A percentile compares a stretch with the other conserved stretches of the same genome.
phyloP scores from a whole-genome alignment of 306 rosid species.

The Gynostemma pentaphyllum region DNA sequence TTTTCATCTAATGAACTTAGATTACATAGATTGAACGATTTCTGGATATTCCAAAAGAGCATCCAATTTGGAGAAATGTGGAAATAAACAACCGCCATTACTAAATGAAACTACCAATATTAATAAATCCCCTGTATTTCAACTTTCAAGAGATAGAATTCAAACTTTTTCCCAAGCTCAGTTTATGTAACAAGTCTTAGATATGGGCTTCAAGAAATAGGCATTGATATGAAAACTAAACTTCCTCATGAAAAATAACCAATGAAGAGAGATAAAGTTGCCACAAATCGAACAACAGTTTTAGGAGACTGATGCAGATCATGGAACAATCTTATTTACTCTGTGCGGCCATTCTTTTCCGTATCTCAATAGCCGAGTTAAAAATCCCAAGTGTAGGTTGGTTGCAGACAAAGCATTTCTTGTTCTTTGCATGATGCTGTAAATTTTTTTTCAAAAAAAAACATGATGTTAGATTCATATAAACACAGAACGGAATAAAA shows the following conservation, averaged over 20 bases:
- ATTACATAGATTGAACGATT: neutral
- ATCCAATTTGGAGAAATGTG: neutral
- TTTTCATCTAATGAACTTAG: no score
- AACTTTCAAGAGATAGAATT: neutral
- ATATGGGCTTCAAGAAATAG: neutral
- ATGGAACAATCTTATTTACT: constrained; percentile 19
- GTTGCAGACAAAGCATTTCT: constrained; percentile 79
- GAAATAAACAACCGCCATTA: neutral
- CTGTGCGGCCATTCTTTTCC: constrained; percentile 43
- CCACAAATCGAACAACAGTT: neutral
- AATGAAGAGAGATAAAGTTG: neutral
- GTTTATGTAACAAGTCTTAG: neutral
- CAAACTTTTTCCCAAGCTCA: neutral
- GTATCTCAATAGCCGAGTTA: constrained; percentile 56
- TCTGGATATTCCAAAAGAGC: neutral
- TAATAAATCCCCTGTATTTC: neutral
- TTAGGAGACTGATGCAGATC: neutral
- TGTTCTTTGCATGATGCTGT: constrained; percentile 73
- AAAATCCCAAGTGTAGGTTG: constrained; percentile 64
- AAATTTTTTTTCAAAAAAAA: constrained; percentile 1
- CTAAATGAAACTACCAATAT: neutral
- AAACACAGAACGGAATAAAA: neutral
- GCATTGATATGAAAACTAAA: neutral
- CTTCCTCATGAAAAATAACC: neutral
- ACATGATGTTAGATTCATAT: neutral